These are phyloP conservation scores for Cyberlindnera maritima DNA, from an alignment of 805 yeast species.

Conservation along the genomic window DNA sequence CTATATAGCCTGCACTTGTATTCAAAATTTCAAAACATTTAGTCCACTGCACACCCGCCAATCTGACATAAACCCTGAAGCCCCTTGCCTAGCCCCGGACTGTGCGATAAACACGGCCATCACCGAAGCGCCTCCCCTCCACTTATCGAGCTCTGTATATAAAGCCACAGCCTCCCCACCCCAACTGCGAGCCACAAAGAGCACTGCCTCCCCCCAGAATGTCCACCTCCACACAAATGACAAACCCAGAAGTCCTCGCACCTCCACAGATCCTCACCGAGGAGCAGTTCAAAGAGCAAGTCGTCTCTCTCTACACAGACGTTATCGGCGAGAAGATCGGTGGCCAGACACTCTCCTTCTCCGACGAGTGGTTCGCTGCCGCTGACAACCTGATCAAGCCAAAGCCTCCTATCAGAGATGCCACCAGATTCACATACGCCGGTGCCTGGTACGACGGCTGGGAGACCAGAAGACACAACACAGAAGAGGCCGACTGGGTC, in stretches of 20 bases:
- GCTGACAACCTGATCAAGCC: slow-evolving; percentile 87
- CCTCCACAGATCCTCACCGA: slow-evolving; percentile 17
- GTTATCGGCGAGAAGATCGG: slow-evolving; percentile 85
- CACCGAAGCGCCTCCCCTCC: slow-evolving; percentile 4
- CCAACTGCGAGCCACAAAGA: no score
- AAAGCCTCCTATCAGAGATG: slow-evolving; percentile 74
- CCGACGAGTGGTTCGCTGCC: slow-evolving; percentile 95
- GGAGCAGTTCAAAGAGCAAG: slow-evolving; percentile 25
- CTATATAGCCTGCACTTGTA: no score
- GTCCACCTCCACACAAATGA: neutral
- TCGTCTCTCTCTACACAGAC: slow-evolving; percentile 41
- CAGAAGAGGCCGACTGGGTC: slow-evolving; percentile 85
- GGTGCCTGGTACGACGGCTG: slow-evolving; percentile 99
- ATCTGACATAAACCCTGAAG: no score
- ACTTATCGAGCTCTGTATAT: neutral
- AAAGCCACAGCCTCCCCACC: neutral
- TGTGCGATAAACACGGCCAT: slow-evolving; percentile 2
- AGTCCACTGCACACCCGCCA: no score
- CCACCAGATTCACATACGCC: slow-evolving; percentile 70
- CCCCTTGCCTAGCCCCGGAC: no score
- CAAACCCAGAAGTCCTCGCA: slow-evolving; percentile 5
- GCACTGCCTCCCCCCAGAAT: no score
- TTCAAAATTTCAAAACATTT: no score
- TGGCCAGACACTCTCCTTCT: slow-evolving; percentile 62
- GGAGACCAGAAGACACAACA: slow-evolving; percentile 96